Evolutionary conservation across 129 eudicot species (phyloP).

Genomic region (Mikania micrantha): DNA sequence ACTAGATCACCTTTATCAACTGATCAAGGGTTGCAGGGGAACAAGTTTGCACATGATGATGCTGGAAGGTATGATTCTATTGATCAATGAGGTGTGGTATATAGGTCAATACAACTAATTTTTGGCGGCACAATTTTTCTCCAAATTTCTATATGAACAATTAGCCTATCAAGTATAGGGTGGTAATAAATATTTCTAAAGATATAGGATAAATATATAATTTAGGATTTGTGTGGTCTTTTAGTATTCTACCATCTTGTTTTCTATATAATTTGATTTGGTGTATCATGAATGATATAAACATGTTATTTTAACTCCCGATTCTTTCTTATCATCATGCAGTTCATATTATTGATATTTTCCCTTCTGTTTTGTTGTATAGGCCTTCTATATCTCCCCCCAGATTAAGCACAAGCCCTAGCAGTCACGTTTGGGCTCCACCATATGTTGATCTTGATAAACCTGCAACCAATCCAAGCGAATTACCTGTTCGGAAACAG

Average conservation of each 20-base stretch:
- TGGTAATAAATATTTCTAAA: not conserved
- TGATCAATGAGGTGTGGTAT: not conserved
- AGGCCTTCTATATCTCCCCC: conserved; percentile 46
- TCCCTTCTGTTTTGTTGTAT: not conserved
- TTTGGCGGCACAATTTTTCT: not conserved
- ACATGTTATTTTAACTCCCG: not conserved
- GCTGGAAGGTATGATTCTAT: conserved; percentile 38
- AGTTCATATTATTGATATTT: not conserved
- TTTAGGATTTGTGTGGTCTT: not conserved
- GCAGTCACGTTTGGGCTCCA: conserved; percentile 19
- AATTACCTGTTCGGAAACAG: conserved; percentile 48
- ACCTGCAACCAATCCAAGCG: conserved; percentile 28
- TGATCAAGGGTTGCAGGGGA: conserved; percentile 35
- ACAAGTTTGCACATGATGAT: conserved; percentile 40
- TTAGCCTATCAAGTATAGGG: not conserved
- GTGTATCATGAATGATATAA: not conserved
- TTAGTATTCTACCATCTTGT: not conserved
- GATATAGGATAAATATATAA: no score
- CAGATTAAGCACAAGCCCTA: conserved; percentile 27
- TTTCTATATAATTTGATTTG: not conserved
- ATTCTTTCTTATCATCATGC: not conserved
- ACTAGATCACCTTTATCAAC: conserved; percentile 52
- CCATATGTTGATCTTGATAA: conserved; percentile 24
- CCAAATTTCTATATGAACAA: not conserved
- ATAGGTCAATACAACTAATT: not conserved